These are phyloP conservation scores for Globisporangium spiculum DNA, from an alignment of 352 stramenopile genomes.

Conservation along the genomic window DNA sequence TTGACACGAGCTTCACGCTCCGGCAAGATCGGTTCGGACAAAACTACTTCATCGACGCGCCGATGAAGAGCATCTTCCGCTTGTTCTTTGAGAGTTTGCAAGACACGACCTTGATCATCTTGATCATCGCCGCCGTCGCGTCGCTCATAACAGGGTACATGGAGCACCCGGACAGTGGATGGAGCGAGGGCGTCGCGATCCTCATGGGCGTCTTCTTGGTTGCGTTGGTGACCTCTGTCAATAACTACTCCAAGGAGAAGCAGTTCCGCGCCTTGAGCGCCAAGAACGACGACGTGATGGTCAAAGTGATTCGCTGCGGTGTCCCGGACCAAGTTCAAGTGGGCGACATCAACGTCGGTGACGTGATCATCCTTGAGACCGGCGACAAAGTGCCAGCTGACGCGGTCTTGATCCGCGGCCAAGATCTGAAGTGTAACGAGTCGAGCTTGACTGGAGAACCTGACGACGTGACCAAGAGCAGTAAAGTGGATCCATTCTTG, in stretches of 20 bases:
- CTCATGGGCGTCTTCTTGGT: conserved; percentile 92
- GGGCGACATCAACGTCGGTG: conserved; percentile 70
- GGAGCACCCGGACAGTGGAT: conserved; percentile 78
- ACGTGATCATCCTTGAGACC: conserved; percentile 92
- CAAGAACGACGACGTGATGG: conserved; percentile 86
- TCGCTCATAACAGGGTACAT: conserved; percentile 82
- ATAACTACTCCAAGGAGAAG: conserved; percentile 96
- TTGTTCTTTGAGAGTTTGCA: conserved; percentile 88
- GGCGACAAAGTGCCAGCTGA: conserved; percentile 95
- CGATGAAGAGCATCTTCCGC: conserved; percentile 74
- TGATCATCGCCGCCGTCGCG: conserved; percentile 84
- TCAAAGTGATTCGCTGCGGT: conserved; percentile 75
- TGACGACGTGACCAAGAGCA: conserved; percentile 89
- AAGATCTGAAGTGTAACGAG: conserved; percentile 95
- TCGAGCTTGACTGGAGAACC: conserved; percentile 95
- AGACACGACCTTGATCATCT: conserved; percentile 89
- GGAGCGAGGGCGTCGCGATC: conserved; percentile 95
- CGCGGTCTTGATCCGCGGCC: conserved; percentile 88
- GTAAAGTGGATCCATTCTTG: conserved; percentile 73
- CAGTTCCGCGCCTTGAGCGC: conserved; percentile 86
- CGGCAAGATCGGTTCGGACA: conserved; percentile 54
- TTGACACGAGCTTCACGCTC: conserved; percentile 51
- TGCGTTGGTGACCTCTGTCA: conserved; percentile 92
- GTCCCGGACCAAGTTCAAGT: conserved; percentile 70
- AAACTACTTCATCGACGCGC: conserved; percentile 71